Evolutionary conservation across 1,139 yeast genomes (phyloP), one percentile per base, ranked within the genome.

Genomic region (Saccharomyces hybrid): DNA sequence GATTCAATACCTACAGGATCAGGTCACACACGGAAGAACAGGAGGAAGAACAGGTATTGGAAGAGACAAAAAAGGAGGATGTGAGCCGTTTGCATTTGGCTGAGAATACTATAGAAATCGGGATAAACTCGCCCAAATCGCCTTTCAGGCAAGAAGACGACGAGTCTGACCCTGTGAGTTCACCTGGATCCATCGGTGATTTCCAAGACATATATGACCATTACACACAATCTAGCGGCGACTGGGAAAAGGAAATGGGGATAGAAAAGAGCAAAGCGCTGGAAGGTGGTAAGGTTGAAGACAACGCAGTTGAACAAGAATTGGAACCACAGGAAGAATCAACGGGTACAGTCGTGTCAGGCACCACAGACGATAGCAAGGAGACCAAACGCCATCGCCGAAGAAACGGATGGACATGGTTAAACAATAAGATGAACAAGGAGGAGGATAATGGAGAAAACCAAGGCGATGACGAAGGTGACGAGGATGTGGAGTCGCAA

Each of bases 361-460:
- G 4, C 4, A 3, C 23, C 23, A 38, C 47, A 16, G 54, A 53
- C 1, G 51, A 34, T 31, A 31, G 44, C 9, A 46, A 23, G 25
- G 50, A 32, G 16, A 26, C 46, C 16, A 49, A 50, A 26, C 11
- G 41, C n/a, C 16, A 27, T n/a, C 56, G 53, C 27, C 56, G 53
- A 41, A 58, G 53, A 27, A 46, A 53, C 5, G 56, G 56, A n/a
- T 58, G 62, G 61, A 55, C 54, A 13, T 59, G 61, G 62, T 51
- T 58, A 9, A 55, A 41, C 70, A 68, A 29, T 59, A 66, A 13
- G 68, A 67, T 47, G 64, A 62, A 20, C 27, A 63, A 73, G 42
- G 64, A 66, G 49, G 57, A 54, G 16, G 63, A 57, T 13, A 54
- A 49, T 28, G 59, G 55, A 25, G 59, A 57, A 20, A 55, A n/a